Base-by-base conservation (phyloP, 495 filamentous ascomycete species). In the Trichocladium uniseriatum region DNA sequence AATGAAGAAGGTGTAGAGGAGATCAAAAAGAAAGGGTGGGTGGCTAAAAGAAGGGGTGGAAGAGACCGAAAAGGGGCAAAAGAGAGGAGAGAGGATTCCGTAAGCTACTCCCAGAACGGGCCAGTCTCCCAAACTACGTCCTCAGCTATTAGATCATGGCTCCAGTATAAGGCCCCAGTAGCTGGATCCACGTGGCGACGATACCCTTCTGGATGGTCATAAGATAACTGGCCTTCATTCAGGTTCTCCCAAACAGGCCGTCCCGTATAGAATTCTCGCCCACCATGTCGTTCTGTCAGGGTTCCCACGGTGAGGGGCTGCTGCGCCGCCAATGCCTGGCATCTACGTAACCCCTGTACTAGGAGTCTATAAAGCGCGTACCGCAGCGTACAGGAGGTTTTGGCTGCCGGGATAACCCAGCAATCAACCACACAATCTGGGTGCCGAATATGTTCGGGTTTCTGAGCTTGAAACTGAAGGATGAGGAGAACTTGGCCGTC, bases 331-430 rank as follows among this genome's bases (percentile, higher is more conserved):
- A n/a, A 1, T 14, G 42, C n/a, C 20, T 32, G 42, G 21, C 15
- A 44, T 11, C 27, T 5, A 2, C 42, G 42, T 2, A 43, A 31
- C 10, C 47, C 41, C 29, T 54, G 49, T n/a, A 45, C 45, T 20
- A 56, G 31, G n/a, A 56, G 49, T 41, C 43, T 45, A 22, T 53
- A 57, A 27, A 57, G 54, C 22, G 54, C 54, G 28, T 52, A 45
- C 6, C 53, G 48, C 13, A 55, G 29, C 13, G 48, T 46, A 9
- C 15, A 43, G 9, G 45, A 34, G 22, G 29, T 31, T 6, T 32
- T 27, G 2, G 43, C 14, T 13, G n/a, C 27, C 7, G 48, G 48
- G 38, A 55, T 27, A 16, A 56, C 53, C 53, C 44, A 56, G 39
- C 48, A 56, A 38, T 56, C 48, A 11, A 56, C 29, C 10, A 16